Conservation (phyloP, 306 rosid genomes). For the Ormosia emarginata region DNA sequence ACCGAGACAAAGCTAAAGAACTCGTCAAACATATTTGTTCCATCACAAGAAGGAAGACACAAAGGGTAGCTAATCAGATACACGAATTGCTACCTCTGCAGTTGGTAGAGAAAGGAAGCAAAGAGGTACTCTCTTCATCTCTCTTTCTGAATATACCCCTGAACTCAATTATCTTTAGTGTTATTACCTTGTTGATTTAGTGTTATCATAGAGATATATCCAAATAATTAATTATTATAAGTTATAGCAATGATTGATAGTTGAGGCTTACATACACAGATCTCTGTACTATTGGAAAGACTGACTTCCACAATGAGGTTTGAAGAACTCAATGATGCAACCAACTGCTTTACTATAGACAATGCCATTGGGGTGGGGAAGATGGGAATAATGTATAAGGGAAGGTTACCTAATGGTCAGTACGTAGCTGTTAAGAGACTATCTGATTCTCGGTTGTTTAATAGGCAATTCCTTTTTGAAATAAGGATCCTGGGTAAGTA, state of each 20-base stretch:
- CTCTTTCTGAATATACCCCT: not conserved
- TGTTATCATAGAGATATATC: not conserved
- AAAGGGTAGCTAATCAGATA: not conserved
- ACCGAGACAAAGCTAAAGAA: not conserved
- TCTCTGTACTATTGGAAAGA: not conserved
- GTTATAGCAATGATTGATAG: not conserved
- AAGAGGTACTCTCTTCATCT: not conserved
- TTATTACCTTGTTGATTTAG: not conserved
- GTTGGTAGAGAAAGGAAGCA: not conserved
- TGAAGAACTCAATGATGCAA: conserved; percentile 24
- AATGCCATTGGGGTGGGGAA: conserved; percentile 36
- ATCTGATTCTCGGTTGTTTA: not conserved
- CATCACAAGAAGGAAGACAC: not conserved
- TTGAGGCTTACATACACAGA: not conserved
- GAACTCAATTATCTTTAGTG: too few relatives aligned
- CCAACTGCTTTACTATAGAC: conserved; percentile 17
- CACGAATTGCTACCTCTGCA: not conserved
- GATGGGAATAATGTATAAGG: conserved; percentile 36
- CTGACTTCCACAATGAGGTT: conserved; percentile 10
- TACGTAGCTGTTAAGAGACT: conserved; percentile 33
- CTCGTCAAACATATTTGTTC: not conserved
- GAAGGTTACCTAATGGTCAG: conserved; percentile 5
- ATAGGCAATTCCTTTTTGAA: conserved; percentile 16
- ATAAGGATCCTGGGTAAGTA: conserved; percentile 14
- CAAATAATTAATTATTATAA: not conserved